Percentiles rank a stretch among this genome's conserved stretches.
These are phyloP conservation scores for Apophysomyces elegans DNA, from an alignment of 371 early-diverging fungal genomes.

Conservation along the genomic window DNA sequence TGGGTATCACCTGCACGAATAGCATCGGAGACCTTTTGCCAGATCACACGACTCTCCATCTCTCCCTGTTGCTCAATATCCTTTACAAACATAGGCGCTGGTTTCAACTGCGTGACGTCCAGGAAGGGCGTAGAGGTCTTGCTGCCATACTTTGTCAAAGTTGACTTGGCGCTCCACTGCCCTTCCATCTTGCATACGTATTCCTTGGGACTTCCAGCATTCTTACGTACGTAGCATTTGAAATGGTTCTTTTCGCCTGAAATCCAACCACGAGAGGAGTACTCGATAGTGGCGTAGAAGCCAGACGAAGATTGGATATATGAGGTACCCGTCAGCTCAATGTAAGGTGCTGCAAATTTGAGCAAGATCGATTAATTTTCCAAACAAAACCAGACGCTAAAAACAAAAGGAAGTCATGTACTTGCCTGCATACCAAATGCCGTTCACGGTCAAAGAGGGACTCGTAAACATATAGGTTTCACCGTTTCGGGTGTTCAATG, in stretches of 20 bases:
- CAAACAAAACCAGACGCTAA: background rate
- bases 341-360: conserved; percentile 53
- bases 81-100: conserved; percentile 41
- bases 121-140: conserved; percentile 55
- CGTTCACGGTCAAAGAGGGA: conserved; percentile 51
- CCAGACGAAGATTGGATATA: conserved; percentile 70
- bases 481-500: conserved; percentile 29
- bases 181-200: conserved; percentile 66
- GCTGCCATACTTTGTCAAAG: conserved; percentile 47
- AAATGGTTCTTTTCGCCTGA: conserved; percentile 78
- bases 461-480: conserved; percentile 45
- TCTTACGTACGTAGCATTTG: conserved; percentile 56
- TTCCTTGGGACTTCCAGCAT: conserved; percentile 39
- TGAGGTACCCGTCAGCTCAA: conserved; percentile 75
- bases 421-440: conserved; percentile 57
- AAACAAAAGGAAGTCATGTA: background rate
- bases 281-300: conserved; percentile 72
- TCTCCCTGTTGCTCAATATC: conserved; percentile 62
- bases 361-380: too few relatives aligned
- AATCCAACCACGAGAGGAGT: conserved; percentile 77
- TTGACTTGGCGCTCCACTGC: conserved; percentile 68
- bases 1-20: conserved; percentile 67
- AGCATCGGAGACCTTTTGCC: conserved; percentile 74
- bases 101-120: conserved; percentile 52
- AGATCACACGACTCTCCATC: conserved; percentile 70